Percentiles rank a stretch among this genome's conserved stretches.
phyloP scores from a whole-genome alignment of 2,329 filamentous ascomycete species.

The Aspergillus quadricinctus region DNA sequence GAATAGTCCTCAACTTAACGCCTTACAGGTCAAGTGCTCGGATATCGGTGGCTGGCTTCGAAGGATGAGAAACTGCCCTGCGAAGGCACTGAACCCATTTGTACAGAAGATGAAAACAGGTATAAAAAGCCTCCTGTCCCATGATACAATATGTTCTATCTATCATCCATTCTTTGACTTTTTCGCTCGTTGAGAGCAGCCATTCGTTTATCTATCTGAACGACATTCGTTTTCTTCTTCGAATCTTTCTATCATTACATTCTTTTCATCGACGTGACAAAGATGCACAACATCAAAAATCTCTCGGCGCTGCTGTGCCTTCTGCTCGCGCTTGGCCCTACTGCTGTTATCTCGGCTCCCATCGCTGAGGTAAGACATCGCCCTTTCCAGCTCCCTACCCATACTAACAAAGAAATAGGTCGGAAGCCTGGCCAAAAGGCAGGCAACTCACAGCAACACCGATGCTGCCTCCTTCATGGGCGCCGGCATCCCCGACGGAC shows the following conservation, averaged over 20 bases:
- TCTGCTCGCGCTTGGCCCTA: slow-evolving; percentile 23
- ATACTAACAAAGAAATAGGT: slow-evolving; percentile 4
- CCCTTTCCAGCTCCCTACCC: not conserved
- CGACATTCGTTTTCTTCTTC: not conserved
- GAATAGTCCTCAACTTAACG: not conserved
- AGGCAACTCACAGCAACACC: slow-evolving; percentile 6
- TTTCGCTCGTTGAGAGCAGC: not conserved
- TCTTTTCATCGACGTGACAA: not conserved
- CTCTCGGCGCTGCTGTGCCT: slow-evolving; percentile 29
- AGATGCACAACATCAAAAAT: slow-evolving; percentile 23
- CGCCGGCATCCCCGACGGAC: slow-evolving; percentile 17
- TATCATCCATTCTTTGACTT: slow-evolving; percentile 4
- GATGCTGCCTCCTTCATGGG: slow-evolving; percentile 10
- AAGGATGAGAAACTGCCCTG: not conserved
- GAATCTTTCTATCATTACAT: not conserved
- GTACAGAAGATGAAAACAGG: not conserved
- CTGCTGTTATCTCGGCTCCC: slow-evolving; percentile 26
- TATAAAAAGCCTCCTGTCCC: not conserved
- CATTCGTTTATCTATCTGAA: not conserved
- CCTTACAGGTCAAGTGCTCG: slow-evolving; percentile 6
- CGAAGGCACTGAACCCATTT: not conserved
- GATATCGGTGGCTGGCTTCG: slow-evolving; percentile 1
- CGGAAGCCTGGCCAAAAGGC: slow-evolving; percentile 1
- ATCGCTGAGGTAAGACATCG: slow-evolving; percentile 4
- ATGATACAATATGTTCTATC: not conserved